Conservation (phyloP, 164 flowering plant species). For the Aristolochia fimbriata region DNA sequence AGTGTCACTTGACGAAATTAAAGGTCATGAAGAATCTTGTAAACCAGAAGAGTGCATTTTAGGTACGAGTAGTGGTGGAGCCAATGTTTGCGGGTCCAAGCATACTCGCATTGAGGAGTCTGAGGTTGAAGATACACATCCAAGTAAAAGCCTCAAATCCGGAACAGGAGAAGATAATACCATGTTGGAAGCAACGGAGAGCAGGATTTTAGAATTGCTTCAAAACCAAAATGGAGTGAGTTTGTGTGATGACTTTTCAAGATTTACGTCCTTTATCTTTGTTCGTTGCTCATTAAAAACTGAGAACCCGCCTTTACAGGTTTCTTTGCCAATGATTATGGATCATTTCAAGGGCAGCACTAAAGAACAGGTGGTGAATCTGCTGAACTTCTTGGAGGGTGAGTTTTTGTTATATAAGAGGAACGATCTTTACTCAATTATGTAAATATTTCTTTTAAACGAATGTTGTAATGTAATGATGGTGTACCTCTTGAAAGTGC, state of each 20-base stretch:
- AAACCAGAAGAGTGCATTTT: conserved; percentile 1
- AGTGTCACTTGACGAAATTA: conserved; percentile 12
- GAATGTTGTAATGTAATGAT: too few relatives aligned
- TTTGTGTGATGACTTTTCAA: not conserved
- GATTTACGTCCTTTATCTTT: not conserved
- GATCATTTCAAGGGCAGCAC: conserved; percentile 35
- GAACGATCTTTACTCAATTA: conserved; percentile 28
- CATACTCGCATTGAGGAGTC: conserved; percentile 3
- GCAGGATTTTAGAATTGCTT: conserved; percentile 29
- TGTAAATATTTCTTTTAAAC: conserved; percentile 13
- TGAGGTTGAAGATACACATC: not conserved
- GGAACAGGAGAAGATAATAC: conserved; percentile 6
- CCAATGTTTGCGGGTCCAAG: not conserved
- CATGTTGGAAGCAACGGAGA: conserved; percentile 25
- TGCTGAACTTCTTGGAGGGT: conserved; percentile 33
- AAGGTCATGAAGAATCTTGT: conserved; percentile 2
- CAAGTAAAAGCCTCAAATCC: conserved; percentile 26
- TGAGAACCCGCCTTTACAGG: conserved; percentile 23
- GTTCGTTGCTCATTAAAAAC: not conserved
- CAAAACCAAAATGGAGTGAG: conserved; percentile 36
- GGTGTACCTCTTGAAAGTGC: too few relatives aligned
- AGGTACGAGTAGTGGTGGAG: not conserved
- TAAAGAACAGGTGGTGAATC: conserved; percentile 20
- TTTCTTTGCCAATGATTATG: conserved; percentile 23
- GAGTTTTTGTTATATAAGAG: conserved; percentile 43